Evolutionary conservation across 2,329 filamentous ascomycete genomes (phyloP).

Genomic region (Colletotrichum plurivorum): DNA sequence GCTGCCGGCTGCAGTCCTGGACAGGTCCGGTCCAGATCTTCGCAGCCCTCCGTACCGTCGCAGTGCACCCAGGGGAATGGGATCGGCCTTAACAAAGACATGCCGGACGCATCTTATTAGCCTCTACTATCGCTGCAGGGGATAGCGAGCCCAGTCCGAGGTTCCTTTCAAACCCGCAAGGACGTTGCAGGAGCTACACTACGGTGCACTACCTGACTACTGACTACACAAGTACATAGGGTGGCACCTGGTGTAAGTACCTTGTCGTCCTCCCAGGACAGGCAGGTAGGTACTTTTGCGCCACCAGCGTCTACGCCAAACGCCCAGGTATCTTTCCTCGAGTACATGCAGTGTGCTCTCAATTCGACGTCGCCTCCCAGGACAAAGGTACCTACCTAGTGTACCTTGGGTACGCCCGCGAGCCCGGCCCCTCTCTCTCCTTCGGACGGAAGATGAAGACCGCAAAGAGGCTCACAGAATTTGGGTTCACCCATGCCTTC

Average conservation of each 20-base stretch:
- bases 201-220: no score
- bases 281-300: slow-evolving; percentile 40
- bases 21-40: slow-evolving; percentile 39
- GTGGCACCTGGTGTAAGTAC: background rate
- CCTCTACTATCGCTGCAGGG: slow-evolving; percentile 40
- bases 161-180: slow-evolving; percentile 13
- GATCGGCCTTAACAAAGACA: slow-evolving; percentile 40
- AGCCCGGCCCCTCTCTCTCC: slow-evolving; percentile 4
- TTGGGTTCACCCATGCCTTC: background rate
- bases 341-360: background rate
- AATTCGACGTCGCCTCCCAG: slow-evolving; percentile 17
- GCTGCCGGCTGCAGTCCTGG: slow-evolving; percentile 32
- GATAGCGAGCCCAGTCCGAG: slow-evolving; percentile 28
- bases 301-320: slow-evolving; percentile 17
- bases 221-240: no score
- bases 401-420: background rate
- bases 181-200: slow-evolving; percentile 26
- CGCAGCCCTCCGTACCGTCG: slow-evolving; percentile 33
- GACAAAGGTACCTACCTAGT: background rate
- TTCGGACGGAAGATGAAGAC: background rate
- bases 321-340: slow-evolving; percentile 19
- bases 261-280: slow-evolving; percentile 24
- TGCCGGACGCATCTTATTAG: slow-evolving; percentile 42
- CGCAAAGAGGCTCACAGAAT: slow-evolving; percentile 9
- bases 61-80: slow-evolving; percentile 41